Evolutionary conservation across 306 rosid genomes (phyloP), one percentile per base, ranked within the genome.

Genomic region (Albizia julibrissin): DNA sequence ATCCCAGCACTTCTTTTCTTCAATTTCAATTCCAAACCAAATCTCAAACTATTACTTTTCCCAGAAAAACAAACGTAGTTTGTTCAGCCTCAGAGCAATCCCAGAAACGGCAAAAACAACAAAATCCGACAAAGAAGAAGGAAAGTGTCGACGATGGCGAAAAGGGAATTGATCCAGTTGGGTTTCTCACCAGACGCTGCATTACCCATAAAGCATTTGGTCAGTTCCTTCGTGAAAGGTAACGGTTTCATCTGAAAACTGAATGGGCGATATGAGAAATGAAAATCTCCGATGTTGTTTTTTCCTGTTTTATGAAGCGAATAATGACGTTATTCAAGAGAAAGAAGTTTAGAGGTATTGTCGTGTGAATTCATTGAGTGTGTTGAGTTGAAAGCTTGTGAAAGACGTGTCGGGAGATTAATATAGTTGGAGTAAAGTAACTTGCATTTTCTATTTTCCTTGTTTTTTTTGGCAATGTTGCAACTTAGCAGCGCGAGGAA

Each of bases 171-270:
- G 93, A 92, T 90, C 97, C 97, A 26, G 98, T 86, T 77, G 98
- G 98, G 10, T 93, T 95, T 82, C 96, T 95, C 27, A 85, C 89
- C 68, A 91, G 90, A 86, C 88, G 87, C 50, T 97, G 94, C 74
- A 86, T 95, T 89, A 82, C 95, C 81, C 93, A 95, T 69, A 93
- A 92, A 83, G 89, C 85, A 52, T 92, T 95, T 74, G 91, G 91
- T 44, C 97, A 87, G 90, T 95, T 90, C 80, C 97, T 93, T 65
- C 98, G 97, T 61, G 99, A 93, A 84, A 95, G 99, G 99, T 89
- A 68, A 42, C 4, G 8, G 22, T 39, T 37, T 9, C 43, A 21
- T 74, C 13, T 37, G 8, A 0, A 56, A 19, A 13, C 75, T 37
- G 3, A 1, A 21, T 27, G 29, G 74, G 40, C 31, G 50, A 37